Base-by-base conservation (phyloP, 192 early-diverging fungal species). In the Podila clonocystis region DNA sequence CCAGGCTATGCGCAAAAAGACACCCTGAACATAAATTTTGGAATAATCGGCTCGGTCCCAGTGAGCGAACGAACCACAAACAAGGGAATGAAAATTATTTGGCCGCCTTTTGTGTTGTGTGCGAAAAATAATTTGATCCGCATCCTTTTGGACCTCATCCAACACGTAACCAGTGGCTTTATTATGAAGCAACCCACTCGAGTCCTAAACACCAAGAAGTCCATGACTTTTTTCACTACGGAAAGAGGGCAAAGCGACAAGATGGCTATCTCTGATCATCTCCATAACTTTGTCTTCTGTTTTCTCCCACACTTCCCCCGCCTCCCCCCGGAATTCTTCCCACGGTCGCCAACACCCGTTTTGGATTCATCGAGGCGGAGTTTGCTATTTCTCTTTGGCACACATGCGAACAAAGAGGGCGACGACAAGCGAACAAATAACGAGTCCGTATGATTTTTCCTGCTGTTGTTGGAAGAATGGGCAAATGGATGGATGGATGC, bases 241-340 rank as follows among this genome's bases (percentile, higher is more conserved):
- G 29, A 60, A 60, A 31, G 13, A 61, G 17, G 29, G 33, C 33
- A 5, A 20, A 61, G 24, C 52, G 17, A 61, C 26, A 61, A 33
- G 29, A 28, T 61, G 26, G 59, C 30, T 30, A 30, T 61, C 55
- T 55, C 52, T 55, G 52, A 24, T 55, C 52, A 55, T 26, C 52
- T 55, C 52, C n/a, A 9, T 6, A n/a, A 20, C 24, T 24, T 55
- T 55, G 52, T 26, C 52, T 11, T 55, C 24, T 55, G 52, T 31
- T 61, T 33, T 61, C 59, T 28, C 59, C 26, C 59, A 61, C 26
- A 61, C 59, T 61, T 4, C 34, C 59, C 59, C 26, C 26, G 26
- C 59, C 26, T 33, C 15, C 59, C 59, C 59, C 26, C 30, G 12
- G 26, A 33, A 61, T 61, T 61, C 30, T 61, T 61, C 59, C 59